Evolutionary conservation across 2,329 filamentous ascomycete genomes (phyloP).

Genomic region (Coniella lustricola): DNA sequence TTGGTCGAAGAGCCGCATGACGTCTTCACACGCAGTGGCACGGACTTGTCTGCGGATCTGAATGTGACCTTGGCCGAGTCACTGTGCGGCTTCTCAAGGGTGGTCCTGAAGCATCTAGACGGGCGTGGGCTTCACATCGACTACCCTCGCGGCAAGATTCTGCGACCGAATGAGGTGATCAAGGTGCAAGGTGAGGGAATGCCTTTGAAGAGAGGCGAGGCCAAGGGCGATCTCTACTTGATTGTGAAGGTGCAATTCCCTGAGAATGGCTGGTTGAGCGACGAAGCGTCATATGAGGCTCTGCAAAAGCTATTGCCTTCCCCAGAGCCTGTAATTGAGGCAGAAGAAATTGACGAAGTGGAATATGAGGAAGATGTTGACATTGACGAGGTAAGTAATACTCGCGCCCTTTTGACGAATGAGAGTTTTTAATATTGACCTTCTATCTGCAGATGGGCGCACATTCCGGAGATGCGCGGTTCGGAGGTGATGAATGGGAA

Average conservation of each 20-base stretch:
- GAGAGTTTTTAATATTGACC: slow-evolving; percentile 1
- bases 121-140: slow-evolving; percentile 80
- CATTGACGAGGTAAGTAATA: slow-evolving; percentile 61
- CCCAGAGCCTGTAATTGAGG: slow-evolving; percentile 52
- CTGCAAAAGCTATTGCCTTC: slow-evolving; percentile 71
- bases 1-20: slow-evolving; percentile 77
- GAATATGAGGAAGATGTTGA: slow-evolving; percentile 77
- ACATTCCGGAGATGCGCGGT: slow-evolving; percentile 60
- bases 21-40: slow-evolving; percentile 72
- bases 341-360: slow-evolving; percentile 78
- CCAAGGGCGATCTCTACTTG: slow-evolving; percentile 80
- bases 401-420: neutral
- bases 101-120: slow-evolving; percentile 87
- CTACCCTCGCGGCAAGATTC: slow-evolving; percentile 72
- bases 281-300: slow-evolving; percentile 62
- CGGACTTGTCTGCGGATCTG: slow-evolving; percentile 77
- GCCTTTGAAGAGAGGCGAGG: slow-evolving; percentile 81
- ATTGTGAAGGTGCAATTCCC: slow-evolving; percentile 84
- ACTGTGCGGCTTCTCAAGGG: slow-evolving; percentile 79
- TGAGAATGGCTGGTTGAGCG: slow-evolving; percentile 72
- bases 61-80: slow-evolving; percentile 78
- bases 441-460: slow-evolving; percentile 55
- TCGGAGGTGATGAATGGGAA: slow-evolving; percentile 60
- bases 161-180: slow-evolving; percentile 77
- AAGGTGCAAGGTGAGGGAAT: slow-evolving; percentile 89